phyloP scores from a whole-genome alignment of 2,329 filamentous ascomycete genomes.

The Polychaeton citri region DNA sequence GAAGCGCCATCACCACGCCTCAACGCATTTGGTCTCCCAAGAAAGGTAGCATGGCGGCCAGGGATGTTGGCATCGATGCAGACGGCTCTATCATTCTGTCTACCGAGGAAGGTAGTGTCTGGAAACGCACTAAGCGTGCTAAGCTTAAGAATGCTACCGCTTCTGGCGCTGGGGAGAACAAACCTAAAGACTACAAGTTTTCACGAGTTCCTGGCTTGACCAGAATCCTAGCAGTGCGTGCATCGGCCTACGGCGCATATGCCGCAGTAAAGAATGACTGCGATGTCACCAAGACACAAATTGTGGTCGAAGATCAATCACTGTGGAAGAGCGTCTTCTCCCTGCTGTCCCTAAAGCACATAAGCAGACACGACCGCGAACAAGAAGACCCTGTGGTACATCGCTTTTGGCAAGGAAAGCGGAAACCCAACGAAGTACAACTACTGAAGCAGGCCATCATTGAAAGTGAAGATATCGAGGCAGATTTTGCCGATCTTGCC shows the following conservation, averaged over 20 bases:
- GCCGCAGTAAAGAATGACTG: slow-evolving; percentile 76
- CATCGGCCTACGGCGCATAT: slow-evolving; percentile 82
- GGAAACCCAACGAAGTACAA: slow-evolving; percentile 34
- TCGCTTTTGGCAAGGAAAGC: slow-evolving; percentile 35
- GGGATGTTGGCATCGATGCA: slow-evolving; percentile 78
- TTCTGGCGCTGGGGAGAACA: slow-evolving; percentile 39
- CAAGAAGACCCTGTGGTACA: slow-evolving; percentile 30
- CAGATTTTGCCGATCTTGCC: slow-evolving; percentile 44
- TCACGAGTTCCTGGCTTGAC: slow-evolving; percentile 80
- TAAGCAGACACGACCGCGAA: slow-evolving; percentile 30
- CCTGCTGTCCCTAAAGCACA: slow-evolving; percentile 53
- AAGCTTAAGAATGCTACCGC: slow-evolving; percentile 59
- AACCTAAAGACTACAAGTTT: slow-evolving; percentile 87
- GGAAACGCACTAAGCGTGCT: slow-evolving; percentile 70
- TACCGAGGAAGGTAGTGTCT: slow-evolving; percentile 83
- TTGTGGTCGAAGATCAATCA: slow-evolving; percentile 51
- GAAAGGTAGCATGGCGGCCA: slow-evolving; percentile 71
- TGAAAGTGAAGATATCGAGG: slow-evolving; percentile 51
- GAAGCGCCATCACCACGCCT: slow-evolving; percentile 63
- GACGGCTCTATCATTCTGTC: slow-evolving; percentile 91
- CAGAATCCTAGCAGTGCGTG: slow-evolving; percentile 68
- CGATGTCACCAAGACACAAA: slow-evolving; percentile 61
- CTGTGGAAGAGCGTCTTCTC: slow-evolving; percentile 63
- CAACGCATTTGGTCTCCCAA: slow-evolving; percentile 79
- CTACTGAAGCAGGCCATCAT: slow-evolving; percentile 44